Evolutionary conservation across 2,329 filamentous ascomycete species (phyloP), one percentile per base, ranked within the genome.

Genomic region (Fusarium begoniae): DNA sequence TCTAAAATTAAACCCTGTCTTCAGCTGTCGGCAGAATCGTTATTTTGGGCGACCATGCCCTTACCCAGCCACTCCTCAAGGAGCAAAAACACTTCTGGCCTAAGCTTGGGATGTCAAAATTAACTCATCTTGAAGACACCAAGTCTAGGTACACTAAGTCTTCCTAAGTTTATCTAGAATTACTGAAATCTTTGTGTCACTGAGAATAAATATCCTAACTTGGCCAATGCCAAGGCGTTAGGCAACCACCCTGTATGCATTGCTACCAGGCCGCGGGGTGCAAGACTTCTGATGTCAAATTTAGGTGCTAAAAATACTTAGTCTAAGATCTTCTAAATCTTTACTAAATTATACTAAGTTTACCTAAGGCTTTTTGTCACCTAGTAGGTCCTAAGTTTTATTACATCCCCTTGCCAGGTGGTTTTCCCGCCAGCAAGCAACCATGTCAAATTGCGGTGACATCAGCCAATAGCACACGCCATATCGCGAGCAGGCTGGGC

Each of bases 91-190:
- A 28, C 3, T 28, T 11, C 26, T 15, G 45, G 18, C 45, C 13
- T 22, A 15, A 47, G 8, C 18, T 22, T 15, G 3, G 6, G 26
- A 47, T 47, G 0, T 47, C 2, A 28, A 47, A 28, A 3, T 47
- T 47, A 11, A 22, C 2, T 47, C 2, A 28, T 12, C 18, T 11
- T 4, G 28, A 28, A 28, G 26, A 26, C 4, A 10, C 0, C 6
- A 22, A 47, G 26, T 15, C 13, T 22, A 28, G 4, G 44, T 28
- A 22, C 24, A 22, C 18, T 5, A 18, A 8, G 10, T 44, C 41
- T 24, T 5, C 24, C 24, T 20, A 10, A 20, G 8, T 9, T 26
- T 17, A 45, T 4, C 11, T 45, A 9, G 26, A 26, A 17, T 26
- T 10, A 10, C 24, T 8, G 9, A 45, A 26, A 26, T 26, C 26